These are phyloP conservation scores for Candida xiaguanensis DNA, from an alignment of 805 yeast genomes.

Conservation along the genomic window DNA sequence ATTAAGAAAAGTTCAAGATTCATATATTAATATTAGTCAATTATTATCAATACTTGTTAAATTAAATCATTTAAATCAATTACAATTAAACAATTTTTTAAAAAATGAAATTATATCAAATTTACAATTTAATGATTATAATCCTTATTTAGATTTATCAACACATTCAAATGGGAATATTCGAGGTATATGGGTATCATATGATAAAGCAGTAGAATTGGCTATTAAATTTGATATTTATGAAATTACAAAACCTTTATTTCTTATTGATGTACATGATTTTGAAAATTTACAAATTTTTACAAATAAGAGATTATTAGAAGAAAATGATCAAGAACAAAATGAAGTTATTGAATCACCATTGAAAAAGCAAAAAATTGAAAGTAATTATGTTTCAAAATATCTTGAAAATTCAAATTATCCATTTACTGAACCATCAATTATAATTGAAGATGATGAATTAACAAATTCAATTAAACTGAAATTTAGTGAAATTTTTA, in stretches of 20 bases:
- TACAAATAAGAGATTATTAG: conserved; percentile 15
- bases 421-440: conserved; percentile 35
- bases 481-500: conserved; percentile 34
- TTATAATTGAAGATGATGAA: conserved; percentile 16
- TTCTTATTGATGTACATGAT: conserved; percentile 44
- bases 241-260: conserved; percentile 31
- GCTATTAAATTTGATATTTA: conserved; percentile 38
- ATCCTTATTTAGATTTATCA: conserved; percentile 24
- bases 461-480: conserved; percentile 31
- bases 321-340: conserved; percentile 13
- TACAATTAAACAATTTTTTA: conserved; percentile 28
- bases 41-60: conserved; percentile 30
- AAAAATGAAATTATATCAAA: conserved; percentile 30
- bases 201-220: conserved; percentile 39
- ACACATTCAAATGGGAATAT: conserved; percentile 23
- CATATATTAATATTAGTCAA: conserved; percentile 37
- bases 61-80: conserved; percentile 21
- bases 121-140: conserved; percentile 24
- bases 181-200: conserved; percentile 41
- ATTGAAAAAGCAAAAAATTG: conserved; percentile 24
- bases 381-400: conserved; percentile 5
- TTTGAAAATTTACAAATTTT: conserved; percentile 33
- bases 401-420: conserved; percentile 23
- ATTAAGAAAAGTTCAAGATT: conserved; percentile 41
- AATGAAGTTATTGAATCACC: conserved; percentile 26